Conservation (phyloP, 2,329 filamentous ascomycete genomes). For the Leptographium galeiforme region DNA sequence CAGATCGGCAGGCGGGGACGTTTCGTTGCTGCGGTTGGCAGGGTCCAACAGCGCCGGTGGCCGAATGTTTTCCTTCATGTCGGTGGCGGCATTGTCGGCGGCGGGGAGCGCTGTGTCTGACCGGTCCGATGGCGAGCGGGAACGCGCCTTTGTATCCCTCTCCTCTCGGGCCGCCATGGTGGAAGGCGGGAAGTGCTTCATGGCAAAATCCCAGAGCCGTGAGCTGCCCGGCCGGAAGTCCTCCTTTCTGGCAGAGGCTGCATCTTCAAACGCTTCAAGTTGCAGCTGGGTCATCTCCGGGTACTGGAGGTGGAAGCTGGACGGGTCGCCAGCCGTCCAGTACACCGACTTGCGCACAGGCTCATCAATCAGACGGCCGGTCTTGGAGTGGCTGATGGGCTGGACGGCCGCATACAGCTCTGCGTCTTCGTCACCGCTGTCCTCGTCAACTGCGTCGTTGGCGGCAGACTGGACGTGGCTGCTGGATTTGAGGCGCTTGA, state of each 20-base stretch:
- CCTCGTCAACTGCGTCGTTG: conserved; percentile 28
- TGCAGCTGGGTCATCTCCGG: conserved; percentile 51
- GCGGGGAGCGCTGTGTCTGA: conserved; percentile 4
- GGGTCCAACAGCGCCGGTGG: background rate
- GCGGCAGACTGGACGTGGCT: conserved; percentile 19
- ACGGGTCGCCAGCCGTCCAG: conserved; percentile 40
- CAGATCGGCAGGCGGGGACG: background rate
- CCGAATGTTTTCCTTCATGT: conserved; percentile 8
- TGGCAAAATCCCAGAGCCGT: conserved; percentile 40
- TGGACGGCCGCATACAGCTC: conserved; percentile 35
- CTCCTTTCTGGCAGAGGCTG: conserved; percentile 35
- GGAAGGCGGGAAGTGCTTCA: conserved; percentile 42
- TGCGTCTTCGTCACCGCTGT: conserved; percentile 25
- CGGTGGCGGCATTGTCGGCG: conserved; percentile 1
- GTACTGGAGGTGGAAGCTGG: conserved; percentile 48
- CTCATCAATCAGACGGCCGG: conserved; percentile 43
- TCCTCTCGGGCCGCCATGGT: background rate
- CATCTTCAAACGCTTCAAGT: conserved; percentile 39
- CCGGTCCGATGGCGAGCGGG: conserved; percentile 4
- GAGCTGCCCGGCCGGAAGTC: conserved; percentile 38
- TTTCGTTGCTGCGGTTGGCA: background rate
- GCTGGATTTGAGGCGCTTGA: conserved; percentile 44
- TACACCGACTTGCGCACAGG: conserved; percentile 42
- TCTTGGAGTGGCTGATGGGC: conserved; percentile 32
- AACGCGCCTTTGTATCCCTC: background rate